Evolutionary conservation across 1,139 yeast species (phyloP), one percentile per base, ranked within the genome.

Genomic region (Blastobotrys proliferans): DNA sequence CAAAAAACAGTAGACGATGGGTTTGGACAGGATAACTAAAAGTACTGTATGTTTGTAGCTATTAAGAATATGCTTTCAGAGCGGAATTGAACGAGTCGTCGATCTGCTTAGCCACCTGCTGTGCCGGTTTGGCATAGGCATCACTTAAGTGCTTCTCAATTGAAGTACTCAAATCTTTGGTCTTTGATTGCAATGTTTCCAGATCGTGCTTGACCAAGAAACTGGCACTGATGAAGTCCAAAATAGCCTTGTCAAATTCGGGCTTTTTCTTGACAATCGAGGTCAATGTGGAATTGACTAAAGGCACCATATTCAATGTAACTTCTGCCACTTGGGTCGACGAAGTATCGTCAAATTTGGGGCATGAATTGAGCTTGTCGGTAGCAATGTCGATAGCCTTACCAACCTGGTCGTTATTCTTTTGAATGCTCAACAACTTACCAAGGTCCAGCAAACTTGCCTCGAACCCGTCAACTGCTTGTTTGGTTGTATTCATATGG

Each of bases 171-270:
- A 51, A 43, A 9, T 26, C 26, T 30, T 32, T 44, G 16, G 53
- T 51, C 24, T 42, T 43, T 9, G 28, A 20, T 22, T 48, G 37
- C 39, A 51, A 42, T 25, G 28, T 34, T 22, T 34, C 32, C 20
- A 50, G 37, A 30, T 51, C 53, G 25, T 22, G 29, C 30, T 41
- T 36, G 21, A 51, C 55, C 21, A 51, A 32, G 40, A 44, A 48
- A 8, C 52, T 41, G 24, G 49, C 54, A 24, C 51, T 43, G 28
- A 46, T 35, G 13, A 51, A 19, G 30, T 47, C 47, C 27, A 51
- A 46, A 27, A 51, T 39, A 16, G 54, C 46, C 33, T 49, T 41
- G 43, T 51, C 54, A 32, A 51, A 51, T 24, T 38, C 44, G 16
- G 42, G 35, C 43, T 51, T 51, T 48, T 51, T 51, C 28, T 38